These are phyloP conservation scores for Ophiosphaerella narmari DNA, from an alignment of 2,329 filamentous ascomycete genomes.

Conservation along the genomic window DNA sequence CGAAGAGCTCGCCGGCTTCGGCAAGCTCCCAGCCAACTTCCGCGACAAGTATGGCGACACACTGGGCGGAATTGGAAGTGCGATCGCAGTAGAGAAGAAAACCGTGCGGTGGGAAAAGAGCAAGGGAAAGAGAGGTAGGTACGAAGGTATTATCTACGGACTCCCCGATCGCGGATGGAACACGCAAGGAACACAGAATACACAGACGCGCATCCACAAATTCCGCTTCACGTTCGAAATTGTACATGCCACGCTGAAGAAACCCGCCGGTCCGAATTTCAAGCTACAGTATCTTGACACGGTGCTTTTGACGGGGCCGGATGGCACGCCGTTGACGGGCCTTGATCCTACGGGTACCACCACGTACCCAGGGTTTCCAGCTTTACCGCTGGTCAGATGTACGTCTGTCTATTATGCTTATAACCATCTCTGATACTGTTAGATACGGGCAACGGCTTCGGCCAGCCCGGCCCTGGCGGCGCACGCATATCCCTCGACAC, in stretches of 20 bases:
- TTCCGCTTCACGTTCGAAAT: constrained; percentile 65
- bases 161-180: constrained; percentile 76
- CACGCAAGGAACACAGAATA: constrained; percentile 70
- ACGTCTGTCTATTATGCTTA: constrained; percentile 6
- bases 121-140: constrained; percentile 51
- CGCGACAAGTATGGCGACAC: constrained; percentile 72
- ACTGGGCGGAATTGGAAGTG: constrained; percentile 68
- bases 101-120: constrained; percentile 60
- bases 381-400: constrained; percentile 65
- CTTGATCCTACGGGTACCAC: constrained; percentile 15
- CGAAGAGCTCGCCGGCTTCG: constrained; percentile 69
- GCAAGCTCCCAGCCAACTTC: constrained; percentile 61
- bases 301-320: constrained; percentile 66
- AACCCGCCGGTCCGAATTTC: constrained; percentile 65
- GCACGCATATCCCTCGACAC: constrained; percentile 65
- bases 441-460: constrained; percentile 69
- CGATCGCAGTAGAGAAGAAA: constrained; percentile 64
- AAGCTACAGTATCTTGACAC: constrained; percentile 67
- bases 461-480: constrained; percentile 63
- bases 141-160: constrained; percentile 65
- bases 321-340: constrained; percentile 62
- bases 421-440: background rate
- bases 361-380: constrained; percentile 63
- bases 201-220: constrained; percentile 70
- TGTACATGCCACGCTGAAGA: constrained; percentile 56